phyloP scores from a whole-genome alignment of 768 basidiomycete species.

The Trametes cubensis region DNA sequence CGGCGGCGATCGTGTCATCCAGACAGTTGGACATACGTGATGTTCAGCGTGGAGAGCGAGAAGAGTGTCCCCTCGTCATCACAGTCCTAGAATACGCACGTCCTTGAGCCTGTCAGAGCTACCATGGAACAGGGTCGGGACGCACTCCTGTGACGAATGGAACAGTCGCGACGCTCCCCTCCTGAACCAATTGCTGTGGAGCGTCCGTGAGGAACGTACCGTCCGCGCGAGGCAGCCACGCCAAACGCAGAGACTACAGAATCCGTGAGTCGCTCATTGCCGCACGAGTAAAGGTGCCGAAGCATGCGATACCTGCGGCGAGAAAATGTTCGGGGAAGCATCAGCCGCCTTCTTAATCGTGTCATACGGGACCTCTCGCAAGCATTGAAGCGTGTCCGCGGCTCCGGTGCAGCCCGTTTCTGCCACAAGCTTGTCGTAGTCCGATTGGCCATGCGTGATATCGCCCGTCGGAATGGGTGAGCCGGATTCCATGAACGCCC shows the following conservation, averaged over 20 bases:
- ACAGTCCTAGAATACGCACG: constrained; percentile 34
- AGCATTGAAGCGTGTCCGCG: constrained; percentile 44
- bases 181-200: constrained; percentile 42
- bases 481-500: constrained; percentile 43
- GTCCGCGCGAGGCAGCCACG: constrained; percentile 55
- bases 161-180: constrained; percentile 50
- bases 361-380: constrained; percentile 40
- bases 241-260: constrained; percentile 45
- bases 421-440: constrained; percentile 45
- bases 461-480: constrained; percentile 25
- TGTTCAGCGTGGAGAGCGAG: constrained; percentile 32
- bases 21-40: constrained; percentile 30
- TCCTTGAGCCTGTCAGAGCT: background rate
- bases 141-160: constrained; percentile 48
- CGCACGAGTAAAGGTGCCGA: background rate
- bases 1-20: background rate
- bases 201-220: constrained; percentile 48
- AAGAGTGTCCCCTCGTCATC: constrained; percentile 62
- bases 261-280: constrained; percentile 29
- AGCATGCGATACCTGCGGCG: constrained; percentile 36
- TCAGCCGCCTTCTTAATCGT: constrained; percentile 39
- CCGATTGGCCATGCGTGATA: constrained; percentile 33
- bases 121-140: background rate
- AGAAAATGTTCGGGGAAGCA: constrained; percentile 36
- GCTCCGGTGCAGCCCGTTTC: constrained; percentile 40